Base-by-base conservation (phyloP, 1,139 yeast species). In the Geotrichum cucujoidarum region DNA sequence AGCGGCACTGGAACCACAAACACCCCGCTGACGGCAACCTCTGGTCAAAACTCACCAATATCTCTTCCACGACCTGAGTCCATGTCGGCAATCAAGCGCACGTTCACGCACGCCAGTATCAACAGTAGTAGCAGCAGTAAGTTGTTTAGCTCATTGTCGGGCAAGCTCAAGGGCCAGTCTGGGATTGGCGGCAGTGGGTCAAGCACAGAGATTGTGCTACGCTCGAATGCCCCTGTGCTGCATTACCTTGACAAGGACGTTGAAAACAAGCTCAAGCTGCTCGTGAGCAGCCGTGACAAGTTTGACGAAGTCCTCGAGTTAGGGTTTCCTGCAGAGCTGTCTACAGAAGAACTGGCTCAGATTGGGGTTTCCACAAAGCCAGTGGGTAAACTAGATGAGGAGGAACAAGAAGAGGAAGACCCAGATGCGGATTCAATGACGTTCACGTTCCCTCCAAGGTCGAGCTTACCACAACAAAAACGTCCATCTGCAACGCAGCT, bases 221-320 rank as follows among this genome's bases (percentile, higher is more conserved):
- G 22, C 11, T 33, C 27, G 20, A 13, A 17, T 27, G 37, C 37
- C 7, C 27, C 20, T 10, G 43, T 30, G 13, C 31, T 31, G 36
- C 59, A 53, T 51, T 60, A 52, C 49, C 51, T 48, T 21, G 63
- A 61, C 31, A 45, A 44, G 14, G 60, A 58, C 11, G 53, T 60
- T 30, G 53, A 49, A 36, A 46, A 51, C 16, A 57, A 56, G 49
- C 55, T 61, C 21, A 45, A 52, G 17, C 51, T 60, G 39, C 54
- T 61, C 30, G 47, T 51, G 24, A 43, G 49, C 17, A 53, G 60
- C 2, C 53, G 53, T 16, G 30, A 38, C 27, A 53, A 49, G 35
- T 61, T 62, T 36, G 64, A 61, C 46, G 64, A 61, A 43, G 48
- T 62, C 29, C 43, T 60, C 20, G 64, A 61, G 47, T 52, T 54